Base-by-base conservation (phyloP, 192 early-diverging fungal genomes). In the Lobosporangium transversale region DNA sequence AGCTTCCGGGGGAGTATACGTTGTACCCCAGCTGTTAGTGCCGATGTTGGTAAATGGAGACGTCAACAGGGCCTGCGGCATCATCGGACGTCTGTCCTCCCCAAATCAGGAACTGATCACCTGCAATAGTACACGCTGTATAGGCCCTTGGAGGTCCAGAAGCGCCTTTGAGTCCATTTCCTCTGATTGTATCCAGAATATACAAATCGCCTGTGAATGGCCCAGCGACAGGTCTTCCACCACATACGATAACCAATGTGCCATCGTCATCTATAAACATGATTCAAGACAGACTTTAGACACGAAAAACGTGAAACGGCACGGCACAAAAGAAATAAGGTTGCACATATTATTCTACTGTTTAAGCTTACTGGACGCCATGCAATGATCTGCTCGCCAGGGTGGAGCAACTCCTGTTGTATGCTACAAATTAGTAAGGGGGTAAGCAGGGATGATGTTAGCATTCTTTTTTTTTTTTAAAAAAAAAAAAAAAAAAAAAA, bases 351-450 rank as follows among this genome's bases (percentile, higher is more conserved):
- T 49, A 7, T 7, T 49, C 47, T 24, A 23, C 26, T 52, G 5
- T 9, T 12, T 17, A 33, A 3, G 44, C 71, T 44, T 76, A 75
- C 71, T 66, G 4, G 57, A 45, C 0, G 64, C n/a, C 58, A 76
- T 62, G 64, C 64, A 76, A 33, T 53, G 63, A 26, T 76, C 71
- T 43, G 71, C 56, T 55, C 64, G 49, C 63, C 59, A 55, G 3
- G 71, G 11, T 50, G 71, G 70, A 1, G 23, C 33, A 9, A 37
- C 29, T 18, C 57, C 57, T 23, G 49, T 54, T 0, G 62, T 74
- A 20, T 14, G 4, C 70, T 73, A n/a, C n/a, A n/a, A 42, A 5
- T 33, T 20, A 18, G 24, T 6, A 26, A 29, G 20, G 50, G 50
- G 23, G 45, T 48, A n/a, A 15, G 15, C 37, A 11, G 37, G 15